Conservation (phyloP, 2,329 filamentous ascomycete species). For the Cordyceps pruinosa region DNA sequence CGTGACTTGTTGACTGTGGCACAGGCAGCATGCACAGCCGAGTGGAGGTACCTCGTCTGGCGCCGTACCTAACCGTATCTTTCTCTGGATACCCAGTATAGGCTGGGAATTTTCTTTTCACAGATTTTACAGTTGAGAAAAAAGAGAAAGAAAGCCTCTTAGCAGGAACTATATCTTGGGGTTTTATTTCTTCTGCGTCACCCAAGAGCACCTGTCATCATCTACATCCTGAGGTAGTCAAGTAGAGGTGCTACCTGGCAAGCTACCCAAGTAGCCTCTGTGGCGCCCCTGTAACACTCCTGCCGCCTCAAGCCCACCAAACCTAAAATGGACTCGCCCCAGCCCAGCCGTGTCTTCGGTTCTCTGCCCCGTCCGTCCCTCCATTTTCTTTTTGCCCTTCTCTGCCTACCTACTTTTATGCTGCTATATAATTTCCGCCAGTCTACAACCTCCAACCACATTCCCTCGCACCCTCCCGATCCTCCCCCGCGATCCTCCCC, state of each 20-base stretch:
- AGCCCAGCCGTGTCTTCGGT: constrained; percentile 23
- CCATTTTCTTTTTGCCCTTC: constrained; percentile 28
- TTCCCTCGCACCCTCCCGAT: constrained; percentile 22
- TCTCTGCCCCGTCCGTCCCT: constrained; percentile 22
- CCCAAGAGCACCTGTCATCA: too few species aligned
- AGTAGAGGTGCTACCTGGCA: too few species aligned
- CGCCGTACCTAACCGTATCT: background rate
- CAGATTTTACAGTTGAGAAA: too few species aligned
- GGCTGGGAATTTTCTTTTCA: too few species aligned
- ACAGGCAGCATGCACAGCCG: background rate
- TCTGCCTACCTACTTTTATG: constrained; percentile 30
- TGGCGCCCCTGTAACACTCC: constrained; percentile 5
- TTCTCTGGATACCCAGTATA: background rate
- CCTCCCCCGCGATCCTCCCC: constrained; percentile 5
- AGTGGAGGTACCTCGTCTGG: background rate
- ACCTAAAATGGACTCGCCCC: constrained; percentile 19
- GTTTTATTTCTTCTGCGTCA: too few species aligned
- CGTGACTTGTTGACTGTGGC: background rate
- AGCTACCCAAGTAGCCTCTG: too few species aligned
- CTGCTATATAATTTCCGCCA: constrained; percentile 24
- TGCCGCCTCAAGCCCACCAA: background rate
- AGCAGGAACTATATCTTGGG: too few species aligned
- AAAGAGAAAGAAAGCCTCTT: too few species aligned
- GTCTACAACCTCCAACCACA: constrained; percentile 24
- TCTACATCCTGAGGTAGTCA: too few species aligned